Base-by-base conservation (phyloP, 2,329 filamentous ascomycete species). In the Sporothrix inflata region DNA sequence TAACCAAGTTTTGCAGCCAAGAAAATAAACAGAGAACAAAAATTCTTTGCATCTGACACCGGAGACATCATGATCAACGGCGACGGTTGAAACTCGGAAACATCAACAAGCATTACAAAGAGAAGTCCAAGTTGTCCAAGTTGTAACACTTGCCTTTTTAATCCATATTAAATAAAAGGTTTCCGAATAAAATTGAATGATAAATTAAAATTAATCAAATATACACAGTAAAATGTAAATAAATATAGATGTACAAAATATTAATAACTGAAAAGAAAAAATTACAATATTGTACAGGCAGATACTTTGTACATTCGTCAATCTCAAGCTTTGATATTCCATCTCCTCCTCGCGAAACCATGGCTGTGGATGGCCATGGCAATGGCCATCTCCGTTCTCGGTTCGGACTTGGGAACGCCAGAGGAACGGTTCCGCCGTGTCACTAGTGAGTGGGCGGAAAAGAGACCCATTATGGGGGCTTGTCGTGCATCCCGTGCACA, bases 381-480 rank as follows among this genome's bases (percentile, higher is more conserved):
- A 30, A 21, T 61, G 55, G 55, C 30, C 55, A 61, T 61, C 55
- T 61, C 30, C 6, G 55, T 61, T 40, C 55, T 40, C 55, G 24
- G 30, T 61, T 40, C 19, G 55, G 55, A 61, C 55, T 40, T 61
- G 55, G 24, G 12, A 38, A 42, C 38, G 12, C 34, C 38, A 24
- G n/a, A 63, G 12, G 53, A 57, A 57, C 53, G 53, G 53, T n/a
- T 34, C 53, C 53, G 53, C 53, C 53, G 27, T 34, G 27, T 34
- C 53, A 57, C 27, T 57, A 34, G 53, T 30, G 53, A 24, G 19
- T 12, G 8, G 45, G n/a, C n/a, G n/a, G n/a, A n/a, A 47, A 19
- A 47, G 19, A 19, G 14, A 19, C 45, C 6, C 45, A 14, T 16
- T 16, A 47, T 19, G 45, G 45, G 45, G 14, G 45, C 45, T 19